A percentile compares a stretch with the other conserved stretches of the same genome.
phyloP scores from a whole-genome alignment of 78 protist species.

The Dictyostelium discoideum region DNA sequence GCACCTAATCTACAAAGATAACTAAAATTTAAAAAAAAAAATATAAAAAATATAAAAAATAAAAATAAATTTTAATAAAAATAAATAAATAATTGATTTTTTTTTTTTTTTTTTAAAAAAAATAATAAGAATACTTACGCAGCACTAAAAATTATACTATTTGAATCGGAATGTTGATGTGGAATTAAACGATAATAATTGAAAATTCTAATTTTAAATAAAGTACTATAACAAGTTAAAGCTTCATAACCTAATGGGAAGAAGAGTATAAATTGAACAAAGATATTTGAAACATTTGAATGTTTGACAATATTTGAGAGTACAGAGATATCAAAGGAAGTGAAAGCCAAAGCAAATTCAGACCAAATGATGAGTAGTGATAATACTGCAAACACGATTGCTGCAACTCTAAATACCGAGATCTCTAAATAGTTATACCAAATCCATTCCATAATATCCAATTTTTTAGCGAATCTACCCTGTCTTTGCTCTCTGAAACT shows the following conservation, averaged over 20 bases:
- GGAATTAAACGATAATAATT: constrained; percentile 75
- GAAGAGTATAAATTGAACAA: constrained; percentile 43
- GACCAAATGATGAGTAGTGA: constrained; percentile 44
- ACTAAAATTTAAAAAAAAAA: not conserved
- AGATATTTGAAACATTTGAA: constrained; percentile 15
- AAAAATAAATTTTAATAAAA: no score
- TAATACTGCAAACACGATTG: constrained; percentile 19
- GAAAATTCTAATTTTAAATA: constrained; percentile 74
- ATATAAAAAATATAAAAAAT: no score
- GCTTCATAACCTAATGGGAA: constrained; percentile 74
- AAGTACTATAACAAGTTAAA: constrained; percentile 31
- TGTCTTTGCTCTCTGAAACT: constrained; percentile 55
- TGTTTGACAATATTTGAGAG: constrained; percentile 55
- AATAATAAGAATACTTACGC: constrained; percentile 34
- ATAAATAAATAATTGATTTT: no score
- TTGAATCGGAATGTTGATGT: constrained; percentile 67
- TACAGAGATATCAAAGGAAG: constrained; percentile 18
- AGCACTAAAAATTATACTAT: constrained; percentile 73
- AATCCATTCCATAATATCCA: constrained; percentile 47
- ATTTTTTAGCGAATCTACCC: constrained; percentile 39
- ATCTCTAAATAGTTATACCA: constrained; percentile 58
- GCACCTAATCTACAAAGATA: constrained; percentile 79
- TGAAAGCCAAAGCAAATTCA: constrained; percentile 46
- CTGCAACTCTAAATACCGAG: not conserved
- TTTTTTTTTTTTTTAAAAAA: no score